Percentiles rank a stretch among this genome's conserved stretches.
phyloP scores from a whole-genome alignment of 2,329 filamentous ascomycete species.

The Didymella pinodella region DNA sequence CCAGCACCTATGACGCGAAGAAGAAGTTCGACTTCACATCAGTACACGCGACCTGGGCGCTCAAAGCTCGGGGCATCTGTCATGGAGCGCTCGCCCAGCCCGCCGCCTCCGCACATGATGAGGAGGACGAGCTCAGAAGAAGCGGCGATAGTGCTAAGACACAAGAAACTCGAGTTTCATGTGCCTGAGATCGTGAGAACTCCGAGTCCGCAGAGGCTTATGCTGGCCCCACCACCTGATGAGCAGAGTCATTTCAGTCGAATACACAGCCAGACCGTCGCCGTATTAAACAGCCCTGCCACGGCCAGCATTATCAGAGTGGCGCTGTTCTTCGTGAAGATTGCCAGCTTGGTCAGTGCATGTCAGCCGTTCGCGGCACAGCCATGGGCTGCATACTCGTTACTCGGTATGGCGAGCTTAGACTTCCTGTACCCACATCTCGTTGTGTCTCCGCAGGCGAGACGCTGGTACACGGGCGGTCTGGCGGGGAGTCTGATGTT shows the following conservation, averaged over 20 bases:
- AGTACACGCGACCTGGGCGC: conserved; percentile 42
- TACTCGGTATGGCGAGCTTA: conserved; percentile 73
- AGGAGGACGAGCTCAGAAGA: conserved; percentile 37
- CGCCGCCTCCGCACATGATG: conserved; percentile 30
- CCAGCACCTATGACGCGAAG: conserved; percentile 37
- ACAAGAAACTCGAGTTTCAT: conserved; percentile 41
- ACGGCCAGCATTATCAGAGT: conserved; percentile 59
- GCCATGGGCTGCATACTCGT: conserved; percentile 69
- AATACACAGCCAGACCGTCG: conserved; percentile 17
- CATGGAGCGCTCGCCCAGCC: conserved; percentile 47
- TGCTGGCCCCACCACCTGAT: conserved; percentile 45
- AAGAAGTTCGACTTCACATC: conserved; percentile 27
- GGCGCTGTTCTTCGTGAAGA: conserved; percentile 72
- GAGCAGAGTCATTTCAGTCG: not conserved
- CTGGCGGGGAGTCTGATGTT: conserved; percentile 53
- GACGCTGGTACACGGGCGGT: conserved; percentile 38
- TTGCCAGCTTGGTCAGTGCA: conserved; percentile 68
- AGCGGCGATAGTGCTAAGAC: conserved; percentile 41
- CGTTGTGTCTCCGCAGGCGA: conserved; percentile 18
- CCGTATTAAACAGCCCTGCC: conserved; percentile 40
- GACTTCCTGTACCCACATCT: conserved; percentile 59
- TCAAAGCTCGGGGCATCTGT: conserved; percentile 47
- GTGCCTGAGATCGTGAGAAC: conserved; percentile 28
- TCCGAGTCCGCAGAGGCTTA: conserved; percentile 38
- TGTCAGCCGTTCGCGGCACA: conserved; percentile 78